Evolutionary conservation across 495 filamentous ascomycete species (phyloP), one percentile per base, ranked within the genome.

Genomic region (Aspergillus haitiensis): DNA sequence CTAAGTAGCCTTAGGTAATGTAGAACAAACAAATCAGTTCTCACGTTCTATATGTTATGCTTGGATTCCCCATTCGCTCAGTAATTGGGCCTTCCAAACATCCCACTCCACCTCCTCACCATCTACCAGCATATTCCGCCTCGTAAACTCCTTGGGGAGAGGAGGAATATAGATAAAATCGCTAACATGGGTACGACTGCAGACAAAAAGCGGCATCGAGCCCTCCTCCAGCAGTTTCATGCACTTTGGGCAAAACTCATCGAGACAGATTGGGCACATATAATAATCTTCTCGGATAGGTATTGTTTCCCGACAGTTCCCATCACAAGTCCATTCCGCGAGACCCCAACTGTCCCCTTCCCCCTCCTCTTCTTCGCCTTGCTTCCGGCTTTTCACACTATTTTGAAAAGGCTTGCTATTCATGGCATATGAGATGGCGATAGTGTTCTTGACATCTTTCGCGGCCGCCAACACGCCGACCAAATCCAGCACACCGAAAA

Each of bases 181-280:
- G 31, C 46, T 12, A 15, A 54, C 60, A 31, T 62, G 60, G 31
- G 53, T 57, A 13, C 35, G 9, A 40, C 21, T 62, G 27, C 60
- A 62, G 31, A 18, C 44, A n/a, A 49, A 37, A n/a, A 53, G 57
- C 3, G n/a, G 32, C 60, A 53, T 58, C 12, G 54, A 9, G 15
- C 49, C 60, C 11, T 48, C 40, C 7, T 18, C 52, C 9, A 58
- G 7, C 27, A 54, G n/a, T 33, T 58, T 39, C 7, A 37, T 9
- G 48, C 60, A 57, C 12, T 58, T 32, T 2, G 13, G 3, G 37
- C 60, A 62, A 49, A 62, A 62, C 5, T 10, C 34, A 21, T 62
- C 60, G 7, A 58, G 32, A 31, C 60, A 62, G 37, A 62, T 58
- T 4, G 60, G 31, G 45, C 60, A 62, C 36, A 54, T 16, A n/a